Base-by-base conservation (phyloP, 2,329 filamentous ascomycete species). In the Hypoxylon sp. region DNA sequence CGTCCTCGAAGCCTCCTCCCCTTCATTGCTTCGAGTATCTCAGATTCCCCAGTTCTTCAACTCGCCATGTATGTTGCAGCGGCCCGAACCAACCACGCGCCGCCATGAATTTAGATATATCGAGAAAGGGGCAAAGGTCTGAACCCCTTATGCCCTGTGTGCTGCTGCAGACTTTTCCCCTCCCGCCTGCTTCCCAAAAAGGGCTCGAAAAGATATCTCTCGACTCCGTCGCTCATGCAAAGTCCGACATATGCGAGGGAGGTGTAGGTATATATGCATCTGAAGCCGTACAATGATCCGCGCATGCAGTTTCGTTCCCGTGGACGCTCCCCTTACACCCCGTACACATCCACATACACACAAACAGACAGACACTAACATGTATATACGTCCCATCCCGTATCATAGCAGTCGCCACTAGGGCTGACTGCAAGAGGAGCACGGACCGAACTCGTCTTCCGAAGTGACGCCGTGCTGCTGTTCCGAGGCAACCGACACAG, bases 151-250 rank as follows among this genome's bases (percentile, higher is more conserved):
- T 13, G 29, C 10, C 29, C 4, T 13, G 11, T n/a, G 49, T 56
- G 52, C 48, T 49, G 42, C 27, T 26, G 31, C 13, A 45, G 11
- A 31, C 9, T n/a, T n/a, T n/a, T n/a, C n/a, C n/a, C n/a, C n/a
- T n/a, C n/a, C n/a, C n/a, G n/a, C n/a, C n/a, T n/a, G n/a, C n/a
- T n/a, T n/a, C n/a, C 21, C 26, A 17, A 50, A 38, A 33, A 33
- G 41, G 35, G 48, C 11, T 29, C 45, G 33, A 49, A 51, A 29
- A 52, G 24, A 37, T 37, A 40, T 38, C 49, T 49, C 49, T 60
- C 57, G 53, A 60, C 60, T 60, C 60, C 60, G 31, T 60, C 60
- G 60, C 60, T 63, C 43, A 63, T 63, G 60, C 60, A 63, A n/a
- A n/a, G 42, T 43, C 54, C 53, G 57, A 60, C 43, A 54, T 63